Percentiles rank a stretch among this genome's conserved stretches.
phyloP scores from a whole-genome alignment of 2,329 filamentous ascomycete species.

The Mycosphaerella sp. region DNA sequence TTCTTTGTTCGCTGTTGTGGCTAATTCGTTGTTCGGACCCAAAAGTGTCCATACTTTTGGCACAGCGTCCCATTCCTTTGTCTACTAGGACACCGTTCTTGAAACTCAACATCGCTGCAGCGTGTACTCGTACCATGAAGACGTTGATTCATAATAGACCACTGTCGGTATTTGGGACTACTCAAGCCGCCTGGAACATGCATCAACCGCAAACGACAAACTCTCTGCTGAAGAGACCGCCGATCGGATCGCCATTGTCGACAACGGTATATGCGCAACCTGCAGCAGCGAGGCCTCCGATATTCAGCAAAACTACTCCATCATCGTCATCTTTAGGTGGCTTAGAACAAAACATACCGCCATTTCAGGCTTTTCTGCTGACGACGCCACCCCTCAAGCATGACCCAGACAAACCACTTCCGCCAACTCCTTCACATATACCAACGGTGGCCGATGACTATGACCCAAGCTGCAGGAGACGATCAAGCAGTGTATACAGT shows the following conservation, averaged over 20 bases:
- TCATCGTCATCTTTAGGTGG: conserved; percentile 23
- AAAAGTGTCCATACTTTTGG: not conserved
- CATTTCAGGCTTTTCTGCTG: conserved; percentile 33
- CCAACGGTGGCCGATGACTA: not conserved
- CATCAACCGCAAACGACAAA: conserved; percentile 6
- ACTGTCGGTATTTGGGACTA: conserved; percentile 20
- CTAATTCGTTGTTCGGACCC: not conserved
- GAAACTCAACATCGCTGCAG: not conserved
- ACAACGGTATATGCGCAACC: conserved; percentile 10
- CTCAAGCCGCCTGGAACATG: conserved; percentile 23
- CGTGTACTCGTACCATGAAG: not conserved
- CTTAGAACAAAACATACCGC: conserved; percentile 27
- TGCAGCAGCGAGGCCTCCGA: conserved; percentile 6
- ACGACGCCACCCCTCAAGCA: conserved; percentile 28
- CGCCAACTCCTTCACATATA: conserved; percentile 18
- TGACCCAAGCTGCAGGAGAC: conserved; percentile 5
- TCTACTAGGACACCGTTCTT: not conserved
- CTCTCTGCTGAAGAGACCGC: conserved; percentile 17
- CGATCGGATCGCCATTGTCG: conserved; percentile 10
- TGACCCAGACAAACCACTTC: conserved; percentile 30
- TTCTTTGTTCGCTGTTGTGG: conserved; percentile 6
- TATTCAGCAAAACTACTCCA: conserved; percentile 12
- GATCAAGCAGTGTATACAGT: conserved; percentile 35
- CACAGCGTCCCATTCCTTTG: conserved; percentile 9
- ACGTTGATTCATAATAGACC: conserved; percentile 28